Percentiles rank a stretch among this genome's conserved stretches.
These are phyloP conservation scores for Cenchrus purpureus DNA, from an alignment of 176 grass and related monocot genomes.

Conservation along the genomic window DNA sequence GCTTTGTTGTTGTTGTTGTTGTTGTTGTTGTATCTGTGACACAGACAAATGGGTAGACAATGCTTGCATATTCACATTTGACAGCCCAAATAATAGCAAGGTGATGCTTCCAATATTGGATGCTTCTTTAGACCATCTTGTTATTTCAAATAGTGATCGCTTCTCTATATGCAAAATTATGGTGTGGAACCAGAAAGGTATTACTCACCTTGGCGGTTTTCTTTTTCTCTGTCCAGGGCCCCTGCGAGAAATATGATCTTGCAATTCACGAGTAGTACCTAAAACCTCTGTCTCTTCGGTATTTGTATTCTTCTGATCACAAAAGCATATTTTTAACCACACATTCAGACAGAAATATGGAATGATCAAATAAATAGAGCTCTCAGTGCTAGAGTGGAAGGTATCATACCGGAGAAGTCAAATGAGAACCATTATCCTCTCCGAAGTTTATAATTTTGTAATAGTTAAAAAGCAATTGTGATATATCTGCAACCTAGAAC, in stretches of 20 bases:
- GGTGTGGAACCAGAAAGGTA: conserved; percentile 13
- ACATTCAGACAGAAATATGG: neutral
- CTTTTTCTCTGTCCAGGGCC: conserved; percentile 53
- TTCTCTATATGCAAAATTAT: neutral
- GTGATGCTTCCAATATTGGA: neutral
- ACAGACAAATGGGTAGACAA: neutral
- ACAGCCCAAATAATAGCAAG: conserved; percentile 26
- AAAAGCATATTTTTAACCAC: neutral
- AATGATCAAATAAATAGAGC: conserved; percentile 23
- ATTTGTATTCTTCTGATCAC: conserved; percentile 43
- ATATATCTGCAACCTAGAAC: conserved; percentile 79
- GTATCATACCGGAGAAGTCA: conserved; percentile 43
- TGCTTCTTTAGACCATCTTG: conserved; percentile 24
- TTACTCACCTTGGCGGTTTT: conserved; percentile 47
- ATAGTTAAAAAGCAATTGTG: conserved; percentile 67
- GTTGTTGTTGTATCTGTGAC: neutral
- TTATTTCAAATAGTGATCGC: conserved; percentile 24
- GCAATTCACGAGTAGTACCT: conserved; percentile 24
- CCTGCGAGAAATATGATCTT: conserved; percentile 34
- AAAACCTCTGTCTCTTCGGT: conserved; percentile 2
- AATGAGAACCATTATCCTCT: conserved; percentile 44
- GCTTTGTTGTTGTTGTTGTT: too few relatives aligned
- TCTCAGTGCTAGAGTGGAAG: neutral
- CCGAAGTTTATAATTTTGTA: conserved; percentile 67
- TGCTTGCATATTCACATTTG: conserved; percentile 6